Percentiles rank a stretch among this genome's conserved stretches.
Conservation (phyloP, 768 basidiomycete species). For the Russula virescens region DNA sequence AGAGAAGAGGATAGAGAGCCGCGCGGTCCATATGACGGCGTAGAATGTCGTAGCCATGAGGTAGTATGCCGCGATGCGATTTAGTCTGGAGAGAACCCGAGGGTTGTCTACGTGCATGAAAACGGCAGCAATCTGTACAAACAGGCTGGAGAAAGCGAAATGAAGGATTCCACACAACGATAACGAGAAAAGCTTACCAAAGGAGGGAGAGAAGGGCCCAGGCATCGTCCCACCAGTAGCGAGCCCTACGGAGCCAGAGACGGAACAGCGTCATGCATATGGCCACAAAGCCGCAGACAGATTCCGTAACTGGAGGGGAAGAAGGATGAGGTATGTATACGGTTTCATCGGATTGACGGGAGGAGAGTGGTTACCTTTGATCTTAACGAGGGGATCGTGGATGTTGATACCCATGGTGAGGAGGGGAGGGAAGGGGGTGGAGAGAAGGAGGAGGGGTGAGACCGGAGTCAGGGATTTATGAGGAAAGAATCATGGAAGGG, state of each 20-base stretch:
- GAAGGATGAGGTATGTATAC: neutral
- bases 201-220: slow-evolving; percentile 28
- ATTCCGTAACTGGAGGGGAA: slow-evolving; percentile 24
- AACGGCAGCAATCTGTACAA: slow-evolving; percentile 26
- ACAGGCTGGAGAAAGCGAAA: slow-evolving; percentile 9
- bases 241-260: slow-evolving; percentile 25
- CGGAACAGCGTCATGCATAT: slow-evolving; percentile 26
- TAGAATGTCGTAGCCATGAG: slow-evolving; percentile 30
- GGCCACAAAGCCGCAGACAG: slow-evolving; percentile 26
- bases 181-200: slow-evolving; percentile 1
- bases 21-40: slow-evolving; percentile 32
- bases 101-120: slow-evolving; percentile 28
- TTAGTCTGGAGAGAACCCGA: slow-evolving; percentile 20
- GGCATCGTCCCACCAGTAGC: slow-evolving; percentile 30
- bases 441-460: neutral
- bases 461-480: neutral
- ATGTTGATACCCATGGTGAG: slow-evolving; percentile 20
- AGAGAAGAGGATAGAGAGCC: slow-evolving; percentile 50
- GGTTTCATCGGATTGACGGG: too few relatives aligned
- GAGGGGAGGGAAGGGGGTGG: neutral
- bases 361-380: slow-evolving; percentile 11
- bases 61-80: slow-evolving; percentile 28
- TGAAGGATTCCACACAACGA: neutral
- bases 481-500: neutral
- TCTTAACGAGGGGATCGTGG: slow-evolving; percentile 20